A percentile compares a stretch with the other conserved stretches of the same genome.
Evolutionary conservation across 345 rosid species (phyloP).

Genomic region (Geranium brycei): DNA sequence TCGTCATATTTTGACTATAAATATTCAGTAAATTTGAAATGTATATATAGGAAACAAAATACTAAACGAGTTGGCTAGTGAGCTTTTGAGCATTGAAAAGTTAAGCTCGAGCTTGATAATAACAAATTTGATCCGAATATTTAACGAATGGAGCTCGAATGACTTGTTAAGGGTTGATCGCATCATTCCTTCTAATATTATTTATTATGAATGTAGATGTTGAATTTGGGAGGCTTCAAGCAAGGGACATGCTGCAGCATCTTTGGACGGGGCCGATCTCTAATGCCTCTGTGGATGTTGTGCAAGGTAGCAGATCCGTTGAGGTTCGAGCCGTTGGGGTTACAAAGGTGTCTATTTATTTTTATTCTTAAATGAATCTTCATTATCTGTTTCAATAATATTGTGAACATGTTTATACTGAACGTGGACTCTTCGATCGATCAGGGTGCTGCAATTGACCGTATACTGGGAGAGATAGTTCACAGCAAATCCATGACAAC

Average conservation of each 20-base stretch:
- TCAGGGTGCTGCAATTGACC: constrained; percentile 96
- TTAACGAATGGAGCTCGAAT: no score
- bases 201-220: constrained; percentile 33
- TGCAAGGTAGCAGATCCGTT: constrained; percentile 93
- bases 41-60: no score
- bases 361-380: neutral
- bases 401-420: constrained; percentile 5
- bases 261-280: constrained; percentile 99
- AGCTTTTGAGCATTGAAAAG: no score
- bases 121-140: no score
- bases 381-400: constrained; percentile 3
- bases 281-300: constrained; percentile 96
- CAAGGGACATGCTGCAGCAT: constrained; percentile 97
- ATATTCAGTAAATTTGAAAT: no score
- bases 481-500: constrained; percentile 84
- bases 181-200: constrained; percentile 4
- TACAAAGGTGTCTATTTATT: constrained; percentile 52
- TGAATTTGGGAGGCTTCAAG: constrained; percentile 96
- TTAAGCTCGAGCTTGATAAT: no score
- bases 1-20: no score
- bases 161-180: no score
- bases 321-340: constrained; percentile 99
- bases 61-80: no score
- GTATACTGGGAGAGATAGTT: constrained; percentile 91
- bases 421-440: neutral